These are phyloP conservation scores for Fusarium cicatricum DNA, from an alignment of 2,329 filamentous ascomycete species.

Conservation along the genomic window DNA sequence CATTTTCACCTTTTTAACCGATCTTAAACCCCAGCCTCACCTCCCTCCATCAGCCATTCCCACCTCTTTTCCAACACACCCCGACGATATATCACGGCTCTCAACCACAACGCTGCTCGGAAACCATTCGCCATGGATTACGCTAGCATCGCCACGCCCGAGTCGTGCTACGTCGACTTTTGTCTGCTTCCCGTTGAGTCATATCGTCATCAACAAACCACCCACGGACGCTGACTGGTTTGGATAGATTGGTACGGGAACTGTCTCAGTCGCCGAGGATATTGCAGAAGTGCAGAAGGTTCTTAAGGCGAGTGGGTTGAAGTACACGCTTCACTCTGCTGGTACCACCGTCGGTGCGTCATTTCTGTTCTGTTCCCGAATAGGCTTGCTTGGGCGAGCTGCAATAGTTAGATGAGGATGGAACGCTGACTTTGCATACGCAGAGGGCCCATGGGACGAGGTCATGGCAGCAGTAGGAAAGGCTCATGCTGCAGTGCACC, in stretches of 20 bases:
- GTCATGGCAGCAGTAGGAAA: conserved; percentile 89
- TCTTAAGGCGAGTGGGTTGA: conserved; percentile 80
- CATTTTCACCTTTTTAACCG: too few species aligned
- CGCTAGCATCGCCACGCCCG: conserved; percentile 68
- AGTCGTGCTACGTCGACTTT: conserved; percentile 85
- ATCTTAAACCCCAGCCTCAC: neutral
- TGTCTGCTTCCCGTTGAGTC: conserved; percentile 78
- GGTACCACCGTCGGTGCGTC: conserved; percentile 88
- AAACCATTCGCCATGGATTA: conserved; percentile 52
- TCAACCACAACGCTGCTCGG: neutral
- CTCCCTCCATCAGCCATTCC: conserved; percentile 5
- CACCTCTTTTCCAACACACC: neutral
- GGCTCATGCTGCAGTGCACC: conserved; percentile 80
- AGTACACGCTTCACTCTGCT: conserved; percentile 90
- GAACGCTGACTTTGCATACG: neutral
- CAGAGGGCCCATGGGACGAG: conserved; percentile 91
- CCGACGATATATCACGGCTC: neutral
- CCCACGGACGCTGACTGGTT: conserved; percentile 7
- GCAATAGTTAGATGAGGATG: neutral
- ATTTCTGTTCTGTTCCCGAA: conserved; percentile 13
- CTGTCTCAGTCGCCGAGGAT: conserved; percentile 78
- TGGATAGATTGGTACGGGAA: conserved; percentile 78
- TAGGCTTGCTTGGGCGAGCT: neutral
- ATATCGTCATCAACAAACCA: too few species aligned
- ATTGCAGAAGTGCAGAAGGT: conserved; percentile 89